Evolutionary conservation across 129 eudicot species (phyloP), one percentile per base, ranked within the genome.

Genomic region (Rutidosis leptorrhynchoides): DNA sequence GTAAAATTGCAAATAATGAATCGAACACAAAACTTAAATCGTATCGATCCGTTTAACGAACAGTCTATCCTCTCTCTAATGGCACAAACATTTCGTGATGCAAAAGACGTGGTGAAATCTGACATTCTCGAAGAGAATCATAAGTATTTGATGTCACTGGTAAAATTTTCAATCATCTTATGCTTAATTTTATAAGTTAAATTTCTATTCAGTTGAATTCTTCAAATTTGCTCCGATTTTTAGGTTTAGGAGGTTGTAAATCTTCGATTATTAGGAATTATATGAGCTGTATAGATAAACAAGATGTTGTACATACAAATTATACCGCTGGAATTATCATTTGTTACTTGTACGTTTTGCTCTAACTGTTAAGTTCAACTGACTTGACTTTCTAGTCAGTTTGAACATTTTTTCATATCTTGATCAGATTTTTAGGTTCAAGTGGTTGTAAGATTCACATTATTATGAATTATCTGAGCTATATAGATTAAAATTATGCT

Each of bases 1-100:
- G 40, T 65, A 5, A 11, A 65, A 42, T 28, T 42, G 48, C 74
- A 59, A 20, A 51, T 40, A 26, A 73, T 73, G 78, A 8, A 2
- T 33, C 68, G 58, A 74, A 16, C 49, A 35, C 79, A 67, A 35
- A n/a, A 14, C 52, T 58, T 30, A 25, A 33, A 56, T 12, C 64
- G n/a, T 5, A 58, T 59, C 17, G 79, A 75, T 67, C 79, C 79
- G n/a, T 75, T 75, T 51, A 30, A 67, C 53, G 61, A 58, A 19
- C 15, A 24, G 17, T 32, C 74, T 7, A 29, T 75, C 37, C 17
- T 67, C 45, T 67, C 56, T 48, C 74, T 75, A 59, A 28, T 22
- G 27, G 74, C 74, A 58, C 45, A 63, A 67, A 25, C 69, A 12
- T 52, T 67, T 59, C 57, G 56, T 2, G 26, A 32, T 66, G 32